Evolutionary conservation across 345 rosid species (phyloP).

Genomic region (Physaria fendleri): DNA sequence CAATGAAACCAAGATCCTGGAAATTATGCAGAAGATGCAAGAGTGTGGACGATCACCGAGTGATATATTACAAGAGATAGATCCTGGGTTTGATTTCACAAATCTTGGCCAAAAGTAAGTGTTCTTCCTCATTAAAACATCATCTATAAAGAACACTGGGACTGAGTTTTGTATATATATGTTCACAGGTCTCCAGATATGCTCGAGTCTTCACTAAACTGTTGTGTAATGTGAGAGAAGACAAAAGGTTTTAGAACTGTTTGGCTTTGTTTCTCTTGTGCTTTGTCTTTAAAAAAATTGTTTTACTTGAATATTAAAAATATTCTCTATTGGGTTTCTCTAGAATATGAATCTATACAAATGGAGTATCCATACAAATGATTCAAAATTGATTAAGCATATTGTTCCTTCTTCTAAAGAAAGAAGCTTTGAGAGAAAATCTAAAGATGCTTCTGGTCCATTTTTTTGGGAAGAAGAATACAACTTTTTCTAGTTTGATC

Average conservation of each 20-base stretch:
- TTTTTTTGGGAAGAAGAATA: no score
- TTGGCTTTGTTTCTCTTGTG: constrained; percentile 1
- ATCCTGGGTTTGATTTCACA: constrained; percentile 78
- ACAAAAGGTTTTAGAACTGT: background rate
- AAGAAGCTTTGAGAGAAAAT: no score
- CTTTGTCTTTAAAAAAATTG: no score
- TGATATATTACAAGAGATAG: constrained; percentile 84
- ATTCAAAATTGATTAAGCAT: no score
- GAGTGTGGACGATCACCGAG: constrained; percentile 98
- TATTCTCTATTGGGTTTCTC: no score
- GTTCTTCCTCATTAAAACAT: background rate
- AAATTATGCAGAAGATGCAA: constrained; percentile 99
- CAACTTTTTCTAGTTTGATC: no score
- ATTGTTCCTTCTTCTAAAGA: no score
- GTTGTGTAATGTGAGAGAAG: constrained; percentile 66
- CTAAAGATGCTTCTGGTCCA: no score
- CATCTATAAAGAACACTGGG: background rate
- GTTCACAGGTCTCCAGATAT: constrained; percentile 63
- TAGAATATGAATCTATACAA: no score
- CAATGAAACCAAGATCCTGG: constrained; percentile 70
- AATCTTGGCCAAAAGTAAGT: constrained; percentile 82
- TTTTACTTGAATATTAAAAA: no score
- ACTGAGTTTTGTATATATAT: background rate
- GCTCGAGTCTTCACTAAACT: constrained; percentile 63
- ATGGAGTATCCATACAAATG: no score